These are phyloP conservation scores for Coemansia sp. DNA, from an alignment of 192 early-diverging fungal species.

Conservation along the genomic window DNA sequence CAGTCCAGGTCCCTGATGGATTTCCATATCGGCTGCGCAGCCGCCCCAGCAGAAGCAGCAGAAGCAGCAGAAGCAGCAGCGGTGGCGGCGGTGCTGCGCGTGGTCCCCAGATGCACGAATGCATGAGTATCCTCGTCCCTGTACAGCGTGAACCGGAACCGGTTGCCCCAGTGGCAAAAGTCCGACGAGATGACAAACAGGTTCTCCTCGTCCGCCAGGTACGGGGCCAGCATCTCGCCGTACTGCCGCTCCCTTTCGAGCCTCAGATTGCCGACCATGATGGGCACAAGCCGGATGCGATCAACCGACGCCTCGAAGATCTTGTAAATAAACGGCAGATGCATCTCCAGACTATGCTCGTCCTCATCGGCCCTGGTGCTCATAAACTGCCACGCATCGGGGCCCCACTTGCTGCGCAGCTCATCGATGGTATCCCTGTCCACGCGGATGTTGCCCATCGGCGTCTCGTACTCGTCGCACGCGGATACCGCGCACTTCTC, in stretches of 20 bases:
- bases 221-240: constrained; percentile 73
- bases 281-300: constrained; percentile 77
- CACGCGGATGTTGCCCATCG: constrained; percentile 77
- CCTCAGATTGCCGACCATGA: constrained; percentile 80
- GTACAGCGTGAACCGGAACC: constrained; percentile 83
- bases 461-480: constrained; percentile 78
- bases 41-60: neutral
- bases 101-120: constrained; percentile 3
- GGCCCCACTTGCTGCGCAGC: constrained; percentile 59
- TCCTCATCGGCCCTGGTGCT: constrained; percentile 71
- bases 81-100: neutral
- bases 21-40: constrained; percentile 65
- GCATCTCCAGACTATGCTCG: constrained; percentile 98
- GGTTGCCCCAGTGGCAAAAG: constrained; percentile 95
- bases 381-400: constrained; percentile 66
- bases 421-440: constrained; percentile 63
- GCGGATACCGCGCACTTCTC: constrained; percentile 74
- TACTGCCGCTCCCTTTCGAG: constrained; percentile 63
- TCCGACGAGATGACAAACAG: constrained; percentile 95
- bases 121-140: constrained; percentile 12
- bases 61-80: too few relatives aligned
- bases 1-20: constrained; percentile 79
- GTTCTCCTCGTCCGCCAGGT: constrained; percentile 66
- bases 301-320: constrained; percentile 66
- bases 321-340: constrained; percentile 87